Evolutionary conservation across 1,139 yeast genomes (phyloP), one percentile per base, ranked within the genome.

Genomic region (Meyerozyma elateridarum): DNA sequence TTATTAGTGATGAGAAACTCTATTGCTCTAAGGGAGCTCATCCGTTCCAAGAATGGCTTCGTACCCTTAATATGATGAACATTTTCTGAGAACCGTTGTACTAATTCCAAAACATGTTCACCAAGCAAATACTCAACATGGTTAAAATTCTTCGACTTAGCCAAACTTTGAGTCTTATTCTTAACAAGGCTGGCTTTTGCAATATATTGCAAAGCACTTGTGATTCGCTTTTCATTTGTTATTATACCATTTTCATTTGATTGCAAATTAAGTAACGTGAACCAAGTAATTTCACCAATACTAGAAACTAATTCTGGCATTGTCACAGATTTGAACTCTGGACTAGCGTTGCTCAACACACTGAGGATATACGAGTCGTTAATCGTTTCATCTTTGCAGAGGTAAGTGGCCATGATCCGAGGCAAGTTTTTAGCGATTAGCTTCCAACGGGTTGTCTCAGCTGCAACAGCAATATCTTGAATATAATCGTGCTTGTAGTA

Each of bases 71-170:
- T 70, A 39, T 83, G 88, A 46, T 87, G 83, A 19, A 89, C 77
- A 19, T 80, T 77, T 39, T 84, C 88, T 6, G 95, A 81, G 43
- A 89, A 84, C 29, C 76, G 71, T 38, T 81, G 94, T 2, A 87
- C 81, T 20, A 91, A 66, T 36, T 93, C 95, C 26, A 89, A 62
- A 3, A 88, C 78, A 49, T 80, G 73, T 27, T 72, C 74, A 17
- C 72, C 72, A 15, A 81, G 56, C 32, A 61, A 50, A 36, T 51
- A 46, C 27, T 52, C 52, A 14, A 64, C 47, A 28, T 41, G 47
- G 26, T 56, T 51, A 30, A 42, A 37, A 16, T 42, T 29, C 15
- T 15, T 32, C 15, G 19, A 18, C 12, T 12, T 29, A 32, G 19
- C 39, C 31, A 12, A 39, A 20, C 27, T 30, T 35, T 36, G 25